Percentiles rank a stretch among this genome's conserved stretches.
Conservation (phyloP, 108 stramenopile genomes). For the Phaeodactylum tricornutum region DNA sequence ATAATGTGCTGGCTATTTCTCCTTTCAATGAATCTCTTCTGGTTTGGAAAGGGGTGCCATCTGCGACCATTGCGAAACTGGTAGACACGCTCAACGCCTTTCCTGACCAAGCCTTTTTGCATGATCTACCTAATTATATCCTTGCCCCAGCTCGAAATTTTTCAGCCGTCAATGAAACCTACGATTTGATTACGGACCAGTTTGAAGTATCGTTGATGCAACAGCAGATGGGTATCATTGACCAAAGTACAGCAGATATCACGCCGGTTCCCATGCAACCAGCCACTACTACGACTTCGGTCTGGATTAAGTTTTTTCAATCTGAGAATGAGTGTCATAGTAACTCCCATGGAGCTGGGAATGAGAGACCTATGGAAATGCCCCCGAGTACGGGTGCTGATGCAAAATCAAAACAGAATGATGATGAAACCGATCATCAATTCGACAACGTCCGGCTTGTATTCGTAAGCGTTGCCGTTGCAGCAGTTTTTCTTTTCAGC, state of each 20-base stretch:
- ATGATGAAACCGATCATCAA: not conserved
- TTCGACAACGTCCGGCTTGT: not conserved
- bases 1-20: constrained; percentile 44
- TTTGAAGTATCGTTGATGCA: not conserved
- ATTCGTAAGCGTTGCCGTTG: not conserved
- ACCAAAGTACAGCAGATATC: not conserved
- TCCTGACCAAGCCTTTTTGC: not conserved
- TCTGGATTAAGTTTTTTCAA: constrained; percentile 3
- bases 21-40: constrained; percentile 54
- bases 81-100: not conserved
- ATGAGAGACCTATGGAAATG: not conserved
- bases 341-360: not conserved
- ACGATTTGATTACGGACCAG: constrained; percentile 1
- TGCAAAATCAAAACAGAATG: not conserved
- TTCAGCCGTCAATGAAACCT: not conserved
- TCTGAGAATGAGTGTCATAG: not conserved
- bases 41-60: constrained; percentile 13
- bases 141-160: not conserved
- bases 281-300: not conserved
- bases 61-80: not conserved
- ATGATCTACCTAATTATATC: not conserved
- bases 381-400: not conserved
- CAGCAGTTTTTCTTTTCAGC: not conserved
- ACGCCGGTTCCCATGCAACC: not conserved
- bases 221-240: not conserved